These are phyloP conservation scores for Phytophthora brassicae DNA, from an alignment of 352 stramenopile genomes.

Conservation along the genomic window DNA sequence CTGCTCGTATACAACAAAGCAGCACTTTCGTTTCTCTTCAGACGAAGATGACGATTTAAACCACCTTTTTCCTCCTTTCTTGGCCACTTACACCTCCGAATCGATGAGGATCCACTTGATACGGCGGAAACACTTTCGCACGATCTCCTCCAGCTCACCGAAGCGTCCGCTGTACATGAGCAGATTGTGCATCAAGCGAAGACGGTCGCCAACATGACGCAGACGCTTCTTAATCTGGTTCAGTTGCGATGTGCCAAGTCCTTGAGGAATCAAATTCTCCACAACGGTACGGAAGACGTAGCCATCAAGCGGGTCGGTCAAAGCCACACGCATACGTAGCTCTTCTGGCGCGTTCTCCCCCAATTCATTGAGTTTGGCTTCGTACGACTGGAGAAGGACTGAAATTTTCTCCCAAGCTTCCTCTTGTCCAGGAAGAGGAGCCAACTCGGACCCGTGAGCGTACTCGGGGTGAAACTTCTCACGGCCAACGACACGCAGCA, in stretches of 20 bases:
- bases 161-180: constrained; percentile 88
- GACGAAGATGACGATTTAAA: not conserved
- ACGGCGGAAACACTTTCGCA: constrained; percentile 90
- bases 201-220: constrained; percentile 80
- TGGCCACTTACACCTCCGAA: constrained; percentile 74
- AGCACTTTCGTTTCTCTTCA: not conserved
- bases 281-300: constrained; percentile 89
- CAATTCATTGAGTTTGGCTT: constrained; percentile 73
- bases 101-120: constrained; percentile 93
- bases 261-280: constrained; percentile 81
- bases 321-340: constrained; percentile 64
- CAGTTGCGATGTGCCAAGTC: constrained; percentile 80
- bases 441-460: constrained; percentile 56
- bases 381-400: constrained; percentile 59
- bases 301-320: constrained; percentile 78
- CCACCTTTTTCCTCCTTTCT: not conserved
- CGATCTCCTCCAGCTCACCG: constrained; percentile 84
- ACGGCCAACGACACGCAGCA: constrained; percentile 78
- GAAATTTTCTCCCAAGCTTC: constrained; percentile 73
- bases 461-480: constrained; percentile 80
- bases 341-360: constrained; percentile 67
- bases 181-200: constrained; percentile 89
- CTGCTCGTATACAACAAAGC: constrained; percentile 1
- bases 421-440: constrained; percentile 71
- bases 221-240: constrained; percentile 90